Base-by-base conservation (phyloP, 176 grass and related monocot species). In the Juncus effusus region DNA sequence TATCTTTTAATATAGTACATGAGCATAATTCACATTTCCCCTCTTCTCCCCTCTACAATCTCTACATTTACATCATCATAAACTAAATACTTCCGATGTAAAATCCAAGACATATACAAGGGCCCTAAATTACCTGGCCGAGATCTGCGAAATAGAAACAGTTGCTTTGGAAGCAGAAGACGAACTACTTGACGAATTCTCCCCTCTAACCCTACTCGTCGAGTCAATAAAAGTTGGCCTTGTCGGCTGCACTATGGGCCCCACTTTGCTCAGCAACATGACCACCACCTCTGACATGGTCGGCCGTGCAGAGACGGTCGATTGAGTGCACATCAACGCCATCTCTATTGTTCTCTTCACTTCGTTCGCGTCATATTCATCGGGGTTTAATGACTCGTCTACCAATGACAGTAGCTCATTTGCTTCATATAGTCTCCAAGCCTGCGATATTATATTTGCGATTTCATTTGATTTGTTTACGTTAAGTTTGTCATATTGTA, bases 261-360 rank as follows among this genome's bases (percentile, higher is more conserved):
- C 51, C 38, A 74, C 79, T 86, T 68, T 83, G 15, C 77, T 79
- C 61, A 86, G 61, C 54, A 95, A 60, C 77, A 95, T 51, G 14
- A 86, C 75, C 39, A 90, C 67, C 42, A 86, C 81, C 54, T 84
- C 83, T 51, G 86, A 87, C 90, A 95, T 95, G 13, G 84, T 90
- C 45, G 80, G 86, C 38, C 86, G 81, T 62, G 86, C 84, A 38
- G 80, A 51, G 41, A 84, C 86, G 0, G 76, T 79, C 44, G 81
- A 84, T 49, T 95, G 90, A 63, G 90, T 84, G 83, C 90, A 95
- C 50, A 95, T 69, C 58, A 90, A 80, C 35, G 90, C 90, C 59
- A 95, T 80, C 55, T 90, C 63, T 12, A 90, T 82, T 59, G 75
- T 63, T 64, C 12, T 87, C 54, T 84, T 79, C 50, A 90, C 55